Conservation (phyloP, 345 rosid species). For the Eucalyptus polybractea region DNA sequence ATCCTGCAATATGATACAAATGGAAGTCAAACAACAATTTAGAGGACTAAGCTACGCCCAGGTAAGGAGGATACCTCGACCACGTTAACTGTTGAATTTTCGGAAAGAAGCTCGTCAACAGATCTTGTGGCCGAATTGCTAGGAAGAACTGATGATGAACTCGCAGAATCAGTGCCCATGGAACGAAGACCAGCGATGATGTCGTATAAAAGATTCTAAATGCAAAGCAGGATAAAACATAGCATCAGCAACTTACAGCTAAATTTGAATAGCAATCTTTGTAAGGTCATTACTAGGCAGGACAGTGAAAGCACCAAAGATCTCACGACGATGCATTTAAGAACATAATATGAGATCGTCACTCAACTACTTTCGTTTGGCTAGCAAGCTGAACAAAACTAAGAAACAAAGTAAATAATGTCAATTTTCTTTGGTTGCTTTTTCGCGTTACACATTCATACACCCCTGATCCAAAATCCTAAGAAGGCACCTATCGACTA, state of each 20-base stretch:
- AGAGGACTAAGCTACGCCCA: neutral
- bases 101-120: conserved; percentile 53
- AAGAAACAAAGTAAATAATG: neutral
- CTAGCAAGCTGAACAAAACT: neutral
- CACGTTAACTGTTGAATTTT: conserved; percentile 28
- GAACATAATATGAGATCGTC: neutral
- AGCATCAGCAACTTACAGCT: neutral
- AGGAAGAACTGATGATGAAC: conserved; percentile 79
- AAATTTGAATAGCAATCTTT: neutral
- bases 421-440: neutral
- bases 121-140: conserved; percentile 42
- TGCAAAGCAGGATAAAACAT: neutral
- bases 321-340: neutral
- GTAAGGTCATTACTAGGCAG: neutral
- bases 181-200: conserved; percentile 70
- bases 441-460: neutral
- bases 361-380: neutral
- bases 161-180: conserved; percentile 48
- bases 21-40: neutral
- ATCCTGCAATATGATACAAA: neutral
- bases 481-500: neutral
- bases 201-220: conserved; percentile 68
- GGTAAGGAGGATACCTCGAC: conserved; percentile 13
- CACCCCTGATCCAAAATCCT: neutral
- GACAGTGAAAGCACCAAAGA: neutral